Evolutionary conservation across 208 protist species (phyloP).

Genomic region (Crithidia brevicula): DNA sequence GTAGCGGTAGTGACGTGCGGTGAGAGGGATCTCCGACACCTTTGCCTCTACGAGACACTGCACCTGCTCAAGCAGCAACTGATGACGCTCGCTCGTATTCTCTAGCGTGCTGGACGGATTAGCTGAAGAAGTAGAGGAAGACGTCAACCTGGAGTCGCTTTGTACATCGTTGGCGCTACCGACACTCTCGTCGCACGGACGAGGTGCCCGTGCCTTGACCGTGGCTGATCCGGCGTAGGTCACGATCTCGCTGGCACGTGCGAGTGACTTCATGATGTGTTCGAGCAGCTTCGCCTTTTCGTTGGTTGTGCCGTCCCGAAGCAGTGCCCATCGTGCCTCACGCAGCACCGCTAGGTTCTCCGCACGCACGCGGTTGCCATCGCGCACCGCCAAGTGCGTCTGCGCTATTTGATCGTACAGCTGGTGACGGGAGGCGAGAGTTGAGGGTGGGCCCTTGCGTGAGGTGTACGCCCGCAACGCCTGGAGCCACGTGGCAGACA

Average conservation of each 20-base stretch:
- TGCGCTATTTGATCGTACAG: conserved; percentile 42
- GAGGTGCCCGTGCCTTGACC: too few species aligned
- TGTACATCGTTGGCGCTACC: too few species aligned
- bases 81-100: conserved; percentile 32
- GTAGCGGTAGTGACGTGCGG: conserved; percentile 49
- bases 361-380: conserved; percentile 22
- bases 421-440: conserved; percentile 13
- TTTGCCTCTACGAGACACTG: conserved; percentile 73
- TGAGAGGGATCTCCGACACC: conserved; percentile 44
- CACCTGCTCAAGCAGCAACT: conserved; percentile 59
- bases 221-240: conserved; percentile 18
- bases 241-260: conserved; percentile 23
- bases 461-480: conserved; percentile 29
- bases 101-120: too few species aligned
- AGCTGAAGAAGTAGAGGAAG: neutral
- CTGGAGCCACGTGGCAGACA: conserved; percentile 36
- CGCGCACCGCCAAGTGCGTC: conserved; percentile 39
- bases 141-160: neutral
- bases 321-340: conserved; percentile 50
- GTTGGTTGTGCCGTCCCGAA: conserved; percentile 38
- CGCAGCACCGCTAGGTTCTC: conserved; percentile 50
- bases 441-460: conserved; percentile 9
- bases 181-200: too few species aligned
- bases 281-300: conserved; percentile 46
- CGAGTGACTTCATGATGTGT: conserved; percentile 51